phyloP scores from a whole-genome alignment of 139 green algal species.

The Chlamydomonas schloesseri region DNA sequence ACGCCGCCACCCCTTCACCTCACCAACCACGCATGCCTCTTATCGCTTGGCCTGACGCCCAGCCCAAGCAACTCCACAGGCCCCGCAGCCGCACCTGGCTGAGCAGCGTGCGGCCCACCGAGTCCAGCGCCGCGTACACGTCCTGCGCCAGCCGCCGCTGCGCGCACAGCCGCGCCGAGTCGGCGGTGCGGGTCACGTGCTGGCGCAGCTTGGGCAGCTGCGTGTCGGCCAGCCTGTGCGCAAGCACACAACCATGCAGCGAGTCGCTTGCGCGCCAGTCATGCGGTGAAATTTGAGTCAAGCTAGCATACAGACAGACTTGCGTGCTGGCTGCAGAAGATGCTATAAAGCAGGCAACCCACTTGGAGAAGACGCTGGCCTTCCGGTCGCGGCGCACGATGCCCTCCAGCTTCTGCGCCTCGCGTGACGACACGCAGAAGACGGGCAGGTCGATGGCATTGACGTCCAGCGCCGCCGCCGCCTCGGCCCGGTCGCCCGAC shows the following conservation, averaged over 20 bases:
- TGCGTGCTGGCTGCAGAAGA: not conserved
- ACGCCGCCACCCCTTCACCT: too few relatives aligned
- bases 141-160: not conserved
- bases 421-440: constrained; percentile 3
- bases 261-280: not conserved
- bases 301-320: not conserved
- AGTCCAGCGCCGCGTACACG: not conserved
- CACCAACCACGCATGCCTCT: too few relatives aligned
- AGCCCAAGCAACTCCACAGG: too few relatives aligned
- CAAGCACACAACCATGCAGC: not conserved
- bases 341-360: too few relatives aligned
- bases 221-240: not conserved
- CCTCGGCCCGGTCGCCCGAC: not conserved
- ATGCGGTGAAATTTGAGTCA: too few relatives aligned
- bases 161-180: not conserved
- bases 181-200: not conserved
- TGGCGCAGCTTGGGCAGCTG: not conserved
- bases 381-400: not conserved
- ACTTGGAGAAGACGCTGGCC: not conserved
- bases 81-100: not conserved
- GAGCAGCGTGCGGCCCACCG: not conserved
- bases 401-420: constrained; percentile 15
- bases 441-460: not conserved
- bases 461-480: not conserved
- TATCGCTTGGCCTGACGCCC: too few relatives aligned